These are phyloP conservation scores for Triticum dicoccoides DNA, from an alignment of 176 grass and related monocot species.

Conservation along the genomic window DNA sequence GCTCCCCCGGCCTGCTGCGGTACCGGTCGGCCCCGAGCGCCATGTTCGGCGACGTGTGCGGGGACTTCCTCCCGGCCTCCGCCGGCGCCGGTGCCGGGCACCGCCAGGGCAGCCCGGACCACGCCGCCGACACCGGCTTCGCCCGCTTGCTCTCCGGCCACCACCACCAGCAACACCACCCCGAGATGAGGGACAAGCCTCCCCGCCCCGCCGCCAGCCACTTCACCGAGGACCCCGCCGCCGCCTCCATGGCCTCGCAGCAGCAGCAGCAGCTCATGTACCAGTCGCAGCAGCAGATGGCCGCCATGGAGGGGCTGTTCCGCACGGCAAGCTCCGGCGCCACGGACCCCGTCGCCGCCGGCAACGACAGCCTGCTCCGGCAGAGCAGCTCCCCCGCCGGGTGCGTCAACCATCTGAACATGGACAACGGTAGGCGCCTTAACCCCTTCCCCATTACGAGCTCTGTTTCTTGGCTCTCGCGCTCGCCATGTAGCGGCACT, in stretches of 20 bases:
- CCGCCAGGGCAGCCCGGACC: background rate
- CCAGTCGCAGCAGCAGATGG: constrained; percentile 52
- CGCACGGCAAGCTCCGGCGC: constrained; percentile 44
- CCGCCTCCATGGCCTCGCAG: constrained; percentile 34
- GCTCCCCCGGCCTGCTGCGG: constrained; percentile 62
- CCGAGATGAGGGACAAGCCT: constrained; percentile 44
- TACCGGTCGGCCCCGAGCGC: constrained; percentile 86
- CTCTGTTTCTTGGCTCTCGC: constrained; percentile 4
- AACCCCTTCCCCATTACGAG: background rate
- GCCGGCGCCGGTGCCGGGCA: background rate
- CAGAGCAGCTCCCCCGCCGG: constrained; percentile 91
- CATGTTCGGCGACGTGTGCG: constrained; percentile 59
- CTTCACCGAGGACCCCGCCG: constrained; percentile 30
- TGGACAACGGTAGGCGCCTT: constrained; percentile 53
- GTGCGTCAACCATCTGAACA: constrained; percentile 60
- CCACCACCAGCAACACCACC: background rate
- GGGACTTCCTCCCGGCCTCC: constrained; percentile 37
- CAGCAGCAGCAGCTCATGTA: constrained; percentile 66
- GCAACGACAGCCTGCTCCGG: constrained; percentile 52
- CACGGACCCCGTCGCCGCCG: constrained; percentile 17
- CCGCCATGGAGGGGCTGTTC: constrained; percentile 54
- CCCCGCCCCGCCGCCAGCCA: constrained; percentile 36
- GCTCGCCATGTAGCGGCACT: background rate
- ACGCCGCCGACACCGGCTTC: constrained; percentile 55
- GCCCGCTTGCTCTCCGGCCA: constrained; percentile 45